phyloP scores from a whole-genome alignment of 1,139 yeast genomes.

The Wickerhamomyces sp. region DNA sequence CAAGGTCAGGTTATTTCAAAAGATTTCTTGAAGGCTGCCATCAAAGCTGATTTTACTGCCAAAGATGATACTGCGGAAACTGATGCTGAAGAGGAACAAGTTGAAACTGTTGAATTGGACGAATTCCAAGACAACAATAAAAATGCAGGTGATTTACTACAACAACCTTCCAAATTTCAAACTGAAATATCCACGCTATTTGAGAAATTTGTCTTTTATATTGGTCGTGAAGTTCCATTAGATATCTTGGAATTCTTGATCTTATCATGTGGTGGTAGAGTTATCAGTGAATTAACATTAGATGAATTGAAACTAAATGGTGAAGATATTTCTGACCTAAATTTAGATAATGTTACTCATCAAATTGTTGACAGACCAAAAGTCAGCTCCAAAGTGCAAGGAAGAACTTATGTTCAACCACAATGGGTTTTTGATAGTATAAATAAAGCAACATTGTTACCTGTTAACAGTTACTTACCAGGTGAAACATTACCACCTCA shows the following conservation, averaged over 20 bases:
- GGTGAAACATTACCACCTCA: conserved; percentile 97
- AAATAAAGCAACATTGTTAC: conserved; percentile 68
- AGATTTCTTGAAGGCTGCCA: conserved; percentile 31
- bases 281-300: conserved; percentile 81
- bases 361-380: conserved; percentile 93
- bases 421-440: conserved; percentile 96
- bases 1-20: conserved; percentile 30
- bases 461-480: conserved; percentile 81
- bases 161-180: conserved; percentile 69
- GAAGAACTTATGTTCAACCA: conserved; percentile 93
- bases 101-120: conserved; percentile 55
- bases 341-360: conserved; percentile 74
- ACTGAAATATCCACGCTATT: conserved; percentile 62
- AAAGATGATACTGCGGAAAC: conserved; percentile 35
- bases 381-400: conserved; percentile 70
- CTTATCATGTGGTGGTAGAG: conserved; percentile 81
- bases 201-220: conserved; percentile 70
- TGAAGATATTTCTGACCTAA: conserved; percentile 39
- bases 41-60: conserved; percentile 40
- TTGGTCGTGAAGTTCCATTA: conserved; percentile 94
- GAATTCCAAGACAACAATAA: conserved; percentile 60
- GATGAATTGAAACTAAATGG: conserved; percentile 53
- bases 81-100: conserved; percentile 37
- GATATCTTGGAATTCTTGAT: conserved; percentile 88
- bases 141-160: conserved; percentile 69